Evolutionary conservation across 805 yeast species (phyloP).

Genomic region (Ogataea methylovora): DNA sequence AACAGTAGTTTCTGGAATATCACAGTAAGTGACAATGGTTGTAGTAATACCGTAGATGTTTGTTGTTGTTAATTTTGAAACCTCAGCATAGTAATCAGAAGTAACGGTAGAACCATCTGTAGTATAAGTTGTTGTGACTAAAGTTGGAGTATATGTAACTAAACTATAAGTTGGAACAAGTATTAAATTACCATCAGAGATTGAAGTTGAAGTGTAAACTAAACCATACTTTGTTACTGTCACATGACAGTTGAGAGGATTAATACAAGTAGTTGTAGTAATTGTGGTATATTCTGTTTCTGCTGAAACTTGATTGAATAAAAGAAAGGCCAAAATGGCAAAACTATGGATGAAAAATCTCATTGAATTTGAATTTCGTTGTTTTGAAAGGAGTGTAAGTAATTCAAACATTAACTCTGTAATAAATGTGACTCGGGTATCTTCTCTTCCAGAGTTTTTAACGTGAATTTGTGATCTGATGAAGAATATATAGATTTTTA

Average conservation of each 20-base stretch:
- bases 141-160: constrained; percentile 11
- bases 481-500: too few relatives aligned
- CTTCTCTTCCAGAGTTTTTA: too few relatives aligned
- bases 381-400: too few relatives aligned
- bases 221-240: background rate
- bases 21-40: constrained; percentile 17
- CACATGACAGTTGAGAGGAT: background rate
- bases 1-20: constrained; percentile 10
- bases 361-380: too few relatives aligned
- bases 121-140: constrained; percentile 6
- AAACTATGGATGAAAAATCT: background rate
- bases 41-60: constrained; percentile 11
- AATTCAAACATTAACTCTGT: too few relatives aligned
- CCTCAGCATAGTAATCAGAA: constrained; percentile 10
- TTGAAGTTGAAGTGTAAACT: constrained; percentile 6
- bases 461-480: too few relatives aligned
- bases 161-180: constrained; percentile 6
- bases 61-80: constrained; percentile 10
- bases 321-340: background rate
- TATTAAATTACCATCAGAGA: constrained; percentile 5
- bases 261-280: background rate
- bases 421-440: too few relatives aligned
- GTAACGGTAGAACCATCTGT: constrained; percentile 6
- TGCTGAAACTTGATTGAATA: background rate
- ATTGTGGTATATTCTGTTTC: background rate